Percentiles rank a stretch among this genome's conserved stretches.
Conservation (phyloP, 1,284 basidiomycete species). For the Ceratobasidium sp. region DNA sequence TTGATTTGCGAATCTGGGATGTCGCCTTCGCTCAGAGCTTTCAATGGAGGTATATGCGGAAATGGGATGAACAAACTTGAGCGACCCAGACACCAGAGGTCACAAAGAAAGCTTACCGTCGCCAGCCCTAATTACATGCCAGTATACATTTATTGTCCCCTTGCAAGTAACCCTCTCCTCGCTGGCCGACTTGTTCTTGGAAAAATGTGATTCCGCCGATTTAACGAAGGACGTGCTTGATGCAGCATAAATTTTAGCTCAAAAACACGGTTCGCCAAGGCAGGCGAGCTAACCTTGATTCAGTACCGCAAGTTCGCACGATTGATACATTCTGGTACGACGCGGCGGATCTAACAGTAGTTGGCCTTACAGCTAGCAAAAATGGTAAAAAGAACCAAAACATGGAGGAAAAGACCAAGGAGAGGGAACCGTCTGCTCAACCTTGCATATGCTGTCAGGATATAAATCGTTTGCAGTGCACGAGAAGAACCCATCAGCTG, state of each 20-base stretch:
- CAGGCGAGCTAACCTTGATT: neutral
- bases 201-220: constrained; percentile 23
- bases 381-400: neutral
- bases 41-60: neutral
- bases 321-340: neutral
- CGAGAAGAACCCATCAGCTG: neutral
- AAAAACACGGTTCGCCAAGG: neutral
- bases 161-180: neutral
- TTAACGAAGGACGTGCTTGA: neutral
- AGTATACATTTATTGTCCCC: constrained; percentile 29
- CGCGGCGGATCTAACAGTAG: neutral
- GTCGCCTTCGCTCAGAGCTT: constrained; percentile 38
- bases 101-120: constrained; percentile 10
- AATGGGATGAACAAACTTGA: neutral
- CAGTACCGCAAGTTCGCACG: constrained; percentile 13
- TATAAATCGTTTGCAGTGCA: neutral
- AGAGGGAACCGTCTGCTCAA: neutral
- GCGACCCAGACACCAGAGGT: neutral
- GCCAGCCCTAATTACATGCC: constrained; percentile 40
- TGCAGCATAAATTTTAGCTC: neutral
- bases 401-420: neutral
- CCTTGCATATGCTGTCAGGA: neutral
- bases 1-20: constrained; percentile 37
- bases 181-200: neutral
- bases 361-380: neutral